Evolutionary conservation across 306 rosid genomes (phyloP).

Genomic region (Vigna unguiculata): DNA sequence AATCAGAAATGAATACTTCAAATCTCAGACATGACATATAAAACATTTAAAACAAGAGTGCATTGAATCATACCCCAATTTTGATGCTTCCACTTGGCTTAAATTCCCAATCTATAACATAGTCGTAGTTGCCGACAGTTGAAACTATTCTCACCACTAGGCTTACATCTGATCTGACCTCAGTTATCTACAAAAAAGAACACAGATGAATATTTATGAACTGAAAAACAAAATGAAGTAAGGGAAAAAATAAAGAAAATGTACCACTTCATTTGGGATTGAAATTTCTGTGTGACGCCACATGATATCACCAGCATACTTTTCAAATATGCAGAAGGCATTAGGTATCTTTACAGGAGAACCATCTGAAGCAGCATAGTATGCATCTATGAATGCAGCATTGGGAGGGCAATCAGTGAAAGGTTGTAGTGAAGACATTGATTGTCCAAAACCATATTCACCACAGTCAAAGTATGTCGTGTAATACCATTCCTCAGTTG

Average conservation of each 20-base stretch:
- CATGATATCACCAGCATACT: constrained; percentile 57
- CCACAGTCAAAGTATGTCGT: constrained; percentile 60
- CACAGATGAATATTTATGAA: constrained; percentile 10
- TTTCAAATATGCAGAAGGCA: constrained; percentile 73
- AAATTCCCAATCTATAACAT: constrained; percentile 69
- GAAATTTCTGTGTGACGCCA: constrained; percentile 73
- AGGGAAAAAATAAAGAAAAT: background rate
- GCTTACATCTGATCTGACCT: constrained; percentile 56
- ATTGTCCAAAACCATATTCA: constrained; percentile 66
- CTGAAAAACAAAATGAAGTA: background rate
- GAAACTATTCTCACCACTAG: constrained; percentile 60
- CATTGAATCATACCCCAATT: constrained; percentile 49
- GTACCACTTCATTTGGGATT: constrained; percentile 40
- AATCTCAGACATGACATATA: background rate
- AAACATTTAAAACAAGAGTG: background rate
- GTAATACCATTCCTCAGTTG: constrained; percentile 66
- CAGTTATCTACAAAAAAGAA: constrained; percentile 53
- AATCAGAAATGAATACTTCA: background rate
- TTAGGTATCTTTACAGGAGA: constrained; percentile 53
- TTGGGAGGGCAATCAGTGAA: constrained; percentile 64
- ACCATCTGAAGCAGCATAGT: constrained; percentile 51
- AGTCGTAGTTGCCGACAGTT: constrained; percentile 56
- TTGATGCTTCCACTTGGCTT: constrained; percentile 69
- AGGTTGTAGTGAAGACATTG: constrained; percentile 54
- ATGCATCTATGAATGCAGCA: constrained; percentile 63